phyloP scores from a whole-genome alignment of 2,329 filamentous ascomycete genomes.

The Coniochaeta pulveracea region DNA sequence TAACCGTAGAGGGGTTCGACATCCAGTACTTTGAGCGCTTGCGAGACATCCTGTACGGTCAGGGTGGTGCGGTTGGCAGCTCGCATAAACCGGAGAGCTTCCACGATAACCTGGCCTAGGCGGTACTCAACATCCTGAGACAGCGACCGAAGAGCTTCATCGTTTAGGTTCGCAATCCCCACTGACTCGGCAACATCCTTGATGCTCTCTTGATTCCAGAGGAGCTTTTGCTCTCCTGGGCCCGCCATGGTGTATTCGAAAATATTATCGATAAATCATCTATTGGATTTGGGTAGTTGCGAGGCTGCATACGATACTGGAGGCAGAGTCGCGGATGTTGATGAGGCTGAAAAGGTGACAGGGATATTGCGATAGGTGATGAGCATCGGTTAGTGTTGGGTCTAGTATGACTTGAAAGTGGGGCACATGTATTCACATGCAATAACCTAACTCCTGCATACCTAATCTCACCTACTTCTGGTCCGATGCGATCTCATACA shows the following conservation, averaged over 20 bases:
- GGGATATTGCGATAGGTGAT: too few species aligned
- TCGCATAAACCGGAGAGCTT: slow-evolving; percentile 94
- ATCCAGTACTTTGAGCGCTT: slow-evolving; percentile 76
- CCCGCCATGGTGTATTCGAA: slow-evolving; percentile 5
- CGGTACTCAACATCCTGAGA: slow-evolving; percentile 94
- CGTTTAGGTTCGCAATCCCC: slow-evolving; percentile 68
- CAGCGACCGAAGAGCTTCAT: slow-evolving; percentile 79
- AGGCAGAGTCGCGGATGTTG: neutral
- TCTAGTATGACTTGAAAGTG: too few species aligned
- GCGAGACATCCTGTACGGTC: slow-evolving; percentile 79
- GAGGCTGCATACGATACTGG: slow-evolving; percentile 1
- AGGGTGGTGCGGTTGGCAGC: slow-evolving; percentile 77
- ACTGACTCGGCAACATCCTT: slow-evolving; percentile 94
- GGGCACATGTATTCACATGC: too few species aligned
- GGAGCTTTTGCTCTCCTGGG: slow-evolving; percentile 36
- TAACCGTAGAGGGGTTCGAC: slow-evolving; percentile 96
- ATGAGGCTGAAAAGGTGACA: neutral
- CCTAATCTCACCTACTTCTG: too few species aligned
- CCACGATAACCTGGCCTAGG: slow-evolving; percentile 83
- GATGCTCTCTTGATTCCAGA: slow-evolving; percentile 96
- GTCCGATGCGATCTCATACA: too few species aligned
- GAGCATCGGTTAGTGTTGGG: too few species aligned
- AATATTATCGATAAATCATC: neutral
- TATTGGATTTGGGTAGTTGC: neutral
- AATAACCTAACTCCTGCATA: too few species aligned